These are phyloP conservation scores for Buddleja alternifolia DNA, from an alignment of 257 asterid genomes.

Conservation along the genomic window DNA sequence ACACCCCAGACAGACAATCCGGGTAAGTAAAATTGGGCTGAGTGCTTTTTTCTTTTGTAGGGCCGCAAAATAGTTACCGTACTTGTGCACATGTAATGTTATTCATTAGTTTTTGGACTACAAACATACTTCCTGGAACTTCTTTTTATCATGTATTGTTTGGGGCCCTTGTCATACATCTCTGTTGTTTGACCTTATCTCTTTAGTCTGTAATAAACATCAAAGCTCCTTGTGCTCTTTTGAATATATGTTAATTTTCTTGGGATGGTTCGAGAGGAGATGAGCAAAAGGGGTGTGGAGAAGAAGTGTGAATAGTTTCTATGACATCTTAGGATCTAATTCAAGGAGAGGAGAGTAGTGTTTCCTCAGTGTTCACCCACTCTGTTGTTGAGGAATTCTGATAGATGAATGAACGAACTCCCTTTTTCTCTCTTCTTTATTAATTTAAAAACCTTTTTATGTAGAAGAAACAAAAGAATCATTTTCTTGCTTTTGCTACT, in stretches of 20 bases:
- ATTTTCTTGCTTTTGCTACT: neutral
- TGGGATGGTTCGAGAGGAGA: neutral
- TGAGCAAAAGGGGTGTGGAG: neutral
- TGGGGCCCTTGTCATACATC: neutral
- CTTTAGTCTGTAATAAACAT: neutral
- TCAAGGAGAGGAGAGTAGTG: neutral
- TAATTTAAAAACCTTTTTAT: neutral
- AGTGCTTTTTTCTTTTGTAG: neutral
- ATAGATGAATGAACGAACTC: neutral
- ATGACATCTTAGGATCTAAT: neutral
- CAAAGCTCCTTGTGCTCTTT: neutral
- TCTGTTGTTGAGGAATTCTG: neutral
- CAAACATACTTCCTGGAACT: conserved; percentile 21
- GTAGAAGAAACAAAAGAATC: neutral
- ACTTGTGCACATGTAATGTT: neutral
- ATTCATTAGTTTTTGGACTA: conserved; percentile 4
- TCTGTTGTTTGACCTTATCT: neutral
- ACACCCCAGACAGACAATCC: conserved; percentile 65
- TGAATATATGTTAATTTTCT: neutral
- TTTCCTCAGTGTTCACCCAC: neutral
- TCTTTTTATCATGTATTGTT: neutral
- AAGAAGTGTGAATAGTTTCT: neutral
- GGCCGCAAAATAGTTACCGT: neutral
- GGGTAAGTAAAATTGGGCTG: conserved; percentile 37
- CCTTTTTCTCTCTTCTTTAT: neutral